A percentile compares a stretch with the other conserved stretches of the same genome.
Conservation (phyloP, 805 yeast species). For the Tetrapisispora iriomotensis region DNA sequence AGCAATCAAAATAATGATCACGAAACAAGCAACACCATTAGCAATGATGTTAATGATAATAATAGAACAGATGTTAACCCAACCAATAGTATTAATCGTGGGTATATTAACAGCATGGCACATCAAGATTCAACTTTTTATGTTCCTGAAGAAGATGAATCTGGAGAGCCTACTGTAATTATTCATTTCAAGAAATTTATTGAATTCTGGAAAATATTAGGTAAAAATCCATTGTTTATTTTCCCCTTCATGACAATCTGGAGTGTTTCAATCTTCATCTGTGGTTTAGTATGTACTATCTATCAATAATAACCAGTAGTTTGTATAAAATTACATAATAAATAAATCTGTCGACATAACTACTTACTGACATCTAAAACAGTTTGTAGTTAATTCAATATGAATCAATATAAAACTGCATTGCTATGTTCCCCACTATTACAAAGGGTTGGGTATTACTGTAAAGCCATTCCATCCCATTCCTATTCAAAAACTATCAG, state of each 20-base stretch:
- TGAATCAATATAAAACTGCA: too few relatives aligned
- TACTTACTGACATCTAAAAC: too few relatives aligned
- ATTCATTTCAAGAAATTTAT: constrained; percentile 1
- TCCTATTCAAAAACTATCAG: too few relatives aligned
- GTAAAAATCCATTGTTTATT: constrained; percentile 10
- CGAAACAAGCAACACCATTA: not conserved
- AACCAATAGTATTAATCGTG: not conserved
- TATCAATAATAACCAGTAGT: not conserved
- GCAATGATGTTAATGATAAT: not conserved
- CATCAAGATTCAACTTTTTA: constrained; percentile 1
- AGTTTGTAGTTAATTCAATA: too few relatives aligned
- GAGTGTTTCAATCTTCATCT: constrained; percentile 12
- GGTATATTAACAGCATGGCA: not conserved
- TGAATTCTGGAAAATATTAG: constrained; percentile 11
- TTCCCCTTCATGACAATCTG: constrained; percentile 12
- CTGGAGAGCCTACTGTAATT: not conserved
- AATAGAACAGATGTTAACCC: not conserved
- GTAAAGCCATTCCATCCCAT: too few relatives aligned
- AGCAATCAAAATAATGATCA: not conserved
- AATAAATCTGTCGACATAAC: too few relatives aligned
- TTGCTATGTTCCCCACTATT: too few relatives aligned
- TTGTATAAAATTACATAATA: too few relatives aligned
- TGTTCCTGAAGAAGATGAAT: not conserved
- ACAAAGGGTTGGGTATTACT: too few relatives aligned
- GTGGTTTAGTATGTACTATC: constrained; percentile 6